Evolutionary conservation across 192 early-diverging fungal species (phyloP).

Genomic region (Nowakowskiella sp.): DNA sequence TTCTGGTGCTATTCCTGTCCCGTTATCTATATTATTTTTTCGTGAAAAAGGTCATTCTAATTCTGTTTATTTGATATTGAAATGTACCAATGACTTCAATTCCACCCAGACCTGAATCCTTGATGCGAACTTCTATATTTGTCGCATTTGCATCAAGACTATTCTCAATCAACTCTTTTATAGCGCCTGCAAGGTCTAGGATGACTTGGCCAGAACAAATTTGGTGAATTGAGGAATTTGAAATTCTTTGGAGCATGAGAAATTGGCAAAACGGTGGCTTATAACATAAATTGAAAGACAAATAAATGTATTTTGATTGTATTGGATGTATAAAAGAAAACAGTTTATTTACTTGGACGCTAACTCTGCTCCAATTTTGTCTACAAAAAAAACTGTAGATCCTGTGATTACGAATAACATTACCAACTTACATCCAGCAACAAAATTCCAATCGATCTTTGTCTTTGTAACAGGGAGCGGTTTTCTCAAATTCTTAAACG

Average conservation of each 20-base stretch:
- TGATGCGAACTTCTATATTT: constrained; percentile 70
- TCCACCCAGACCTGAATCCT: constrained; percentile 65
- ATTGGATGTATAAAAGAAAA: neutral
- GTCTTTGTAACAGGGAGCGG: constrained; percentile 84
- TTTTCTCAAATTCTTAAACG: constrained; percentile 85
- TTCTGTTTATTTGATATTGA: neutral
- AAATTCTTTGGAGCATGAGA: neutral
- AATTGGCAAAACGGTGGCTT: neutral
- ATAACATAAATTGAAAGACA: neutral
- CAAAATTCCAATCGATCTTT: constrained; percentile 92
- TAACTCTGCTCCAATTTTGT: constrained; percentile 43
- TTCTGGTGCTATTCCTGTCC: constrained; percentile 59
- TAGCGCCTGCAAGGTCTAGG: constrained; percentile 68
- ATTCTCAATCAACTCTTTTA: constrained; percentile 96
- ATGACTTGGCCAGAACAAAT: constrained; percentile 90
- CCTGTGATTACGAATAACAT: neutral
- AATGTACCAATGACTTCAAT: constrained; percentile 54
- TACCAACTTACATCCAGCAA: constrained; percentile 50
- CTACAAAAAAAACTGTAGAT: constrained; percentile 13
- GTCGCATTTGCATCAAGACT: constrained; percentile 82
- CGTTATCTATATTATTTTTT: constrained; percentile 60
- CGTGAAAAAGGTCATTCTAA: constrained; percentile 1
- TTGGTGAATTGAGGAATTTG: constrained; percentile 30
- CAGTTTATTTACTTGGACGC: constrained; percentile 26
- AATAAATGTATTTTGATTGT: constrained; percentile 1